Conservation (phyloP, 116 monocot species). For the Phalaenopsis hybrid region DNA sequence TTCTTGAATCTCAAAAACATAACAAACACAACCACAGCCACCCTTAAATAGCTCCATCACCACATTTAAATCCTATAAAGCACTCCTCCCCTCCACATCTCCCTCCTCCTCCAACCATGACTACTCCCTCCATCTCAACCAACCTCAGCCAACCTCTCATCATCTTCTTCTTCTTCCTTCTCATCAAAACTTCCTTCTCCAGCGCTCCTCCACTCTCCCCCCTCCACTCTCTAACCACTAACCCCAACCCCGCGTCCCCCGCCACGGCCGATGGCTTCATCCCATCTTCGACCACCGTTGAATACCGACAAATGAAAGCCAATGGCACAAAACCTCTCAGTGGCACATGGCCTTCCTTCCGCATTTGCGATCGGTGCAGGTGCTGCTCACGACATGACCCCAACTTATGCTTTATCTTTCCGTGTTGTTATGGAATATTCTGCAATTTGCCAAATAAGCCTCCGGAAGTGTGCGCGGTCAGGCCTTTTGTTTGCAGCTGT, state of each 20-base stretch:
- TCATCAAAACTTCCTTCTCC: neutral
- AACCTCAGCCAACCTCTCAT: neutral
- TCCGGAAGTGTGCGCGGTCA: slow-evolving; percentile 54
- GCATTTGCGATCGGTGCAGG: slow-evolving; percentile 37
- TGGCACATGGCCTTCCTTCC: slow-evolving; percentile 11
- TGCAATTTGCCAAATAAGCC: slow-evolving; percentile 69
- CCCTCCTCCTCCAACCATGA: neutral
- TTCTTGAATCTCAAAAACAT: no score
- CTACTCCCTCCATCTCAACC: neutral
- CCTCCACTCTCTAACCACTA: no score
- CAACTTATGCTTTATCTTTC: slow-evolving; percentile 31
- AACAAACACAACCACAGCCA: no score
- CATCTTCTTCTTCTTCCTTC: neutral
- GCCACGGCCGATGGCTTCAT: neutral
- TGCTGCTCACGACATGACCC: slow-evolving; percentile 38
- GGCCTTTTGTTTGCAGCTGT: slow-evolving; percentile 41
- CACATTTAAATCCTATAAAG: no score
- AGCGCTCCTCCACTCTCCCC: no score
- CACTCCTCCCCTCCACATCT: no score
- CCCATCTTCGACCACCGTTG: neutral
- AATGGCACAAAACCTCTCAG: neutral
- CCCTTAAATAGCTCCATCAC: no score
- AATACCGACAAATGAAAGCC: neutral
- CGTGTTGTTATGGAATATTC: slow-evolving; percentile 60
- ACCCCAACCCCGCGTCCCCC: no score